phyloP scores from a whole-genome alignment of 2,329 filamentous ascomycete genomes.

The Penicillium hordei region DNA sequence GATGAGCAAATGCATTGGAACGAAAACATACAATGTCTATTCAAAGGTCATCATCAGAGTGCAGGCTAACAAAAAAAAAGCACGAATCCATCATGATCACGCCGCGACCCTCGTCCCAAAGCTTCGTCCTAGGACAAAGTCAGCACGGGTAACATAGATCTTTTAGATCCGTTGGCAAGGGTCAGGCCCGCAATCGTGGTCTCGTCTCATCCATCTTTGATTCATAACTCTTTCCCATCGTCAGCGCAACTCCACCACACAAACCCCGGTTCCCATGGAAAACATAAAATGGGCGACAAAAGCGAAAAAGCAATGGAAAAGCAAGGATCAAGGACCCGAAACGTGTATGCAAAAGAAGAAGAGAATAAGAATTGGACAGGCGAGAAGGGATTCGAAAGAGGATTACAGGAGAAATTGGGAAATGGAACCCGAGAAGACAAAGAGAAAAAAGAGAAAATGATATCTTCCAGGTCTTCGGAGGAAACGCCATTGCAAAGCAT shows the following conservation, averaged over 20 bases:
- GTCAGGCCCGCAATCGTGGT: conserved; percentile 13
- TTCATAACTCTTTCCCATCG: conserved; percentile 16
- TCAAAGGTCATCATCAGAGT: conserved; percentile 27
- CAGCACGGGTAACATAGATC: not conserved
- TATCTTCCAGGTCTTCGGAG: conserved; percentile 35
- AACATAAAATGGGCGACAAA: conserved; percentile 10
- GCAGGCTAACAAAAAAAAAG: conserved; percentile 23
- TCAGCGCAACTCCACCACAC: conserved; percentile 16
- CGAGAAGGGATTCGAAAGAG: conserved; percentile 10
- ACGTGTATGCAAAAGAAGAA: conserved; percentile 7
- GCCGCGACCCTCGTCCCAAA: conserved; percentile 7
- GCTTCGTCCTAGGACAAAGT: conserved; percentile 1
- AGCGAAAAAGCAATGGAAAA: conserved; percentile 12
- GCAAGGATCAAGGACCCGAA: conserved; percentile 9
- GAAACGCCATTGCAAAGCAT: conserved; percentile 39
- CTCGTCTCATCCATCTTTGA: conserved; percentile 12
- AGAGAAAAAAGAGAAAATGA: conserved; percentile 18
- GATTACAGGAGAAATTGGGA: conserved; percentile 16
- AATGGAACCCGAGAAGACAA: conserved; percentile 16
- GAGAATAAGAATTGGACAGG: not conserved
- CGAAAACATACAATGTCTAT: conserved; percentile 27
- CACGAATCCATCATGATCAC: conserved; percentile 16
- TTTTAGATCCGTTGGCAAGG: conserved; percentile 4
- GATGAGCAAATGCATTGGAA: conserved; percentile 23
- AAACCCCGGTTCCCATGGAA: conserved; percentile 7